phyloP scores from a whole-genome alignment of 148 eudicot species.

The Rhododendron simsii region DNA sequence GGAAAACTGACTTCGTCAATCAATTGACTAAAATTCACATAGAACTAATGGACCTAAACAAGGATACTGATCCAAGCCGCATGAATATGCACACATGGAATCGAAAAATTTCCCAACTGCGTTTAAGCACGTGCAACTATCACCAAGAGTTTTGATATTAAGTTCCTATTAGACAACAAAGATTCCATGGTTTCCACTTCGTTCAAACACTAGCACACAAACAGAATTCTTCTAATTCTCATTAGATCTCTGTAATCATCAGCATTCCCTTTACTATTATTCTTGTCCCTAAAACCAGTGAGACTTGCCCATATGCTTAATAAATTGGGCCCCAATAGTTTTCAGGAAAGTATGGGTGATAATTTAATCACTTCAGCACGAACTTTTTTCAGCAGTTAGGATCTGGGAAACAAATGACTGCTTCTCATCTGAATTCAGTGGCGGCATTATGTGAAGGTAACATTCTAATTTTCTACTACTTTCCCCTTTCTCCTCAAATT shows the following conservation, averaged over 20 bases:
- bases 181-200: neutral
- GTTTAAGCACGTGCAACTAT: neutral
- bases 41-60: neutral
- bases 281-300: neutral
- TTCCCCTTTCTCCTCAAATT: neutral
- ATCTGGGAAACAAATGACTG: neutral
- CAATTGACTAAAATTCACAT: neutral
- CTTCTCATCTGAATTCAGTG: neutral
- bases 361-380: neutral
- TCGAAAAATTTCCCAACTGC: neutral
- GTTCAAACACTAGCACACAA: neutral
- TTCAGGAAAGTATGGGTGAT: neutral
- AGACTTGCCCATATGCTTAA: neutral
- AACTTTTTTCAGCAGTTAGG: neutral
- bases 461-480: neutral
- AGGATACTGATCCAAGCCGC: neutral
- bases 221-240: neutral
- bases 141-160: neutral
- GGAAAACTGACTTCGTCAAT: neutral
- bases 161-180: neutral
- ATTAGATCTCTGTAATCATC: neutral
- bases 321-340: neutral
- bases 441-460: neutral
- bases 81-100: neutral
- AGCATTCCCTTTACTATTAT: neutral